phyloP scores from a whole-genome alignment of 192 early-diverging fungal species.

The Coemansia asiatica region DNA sequence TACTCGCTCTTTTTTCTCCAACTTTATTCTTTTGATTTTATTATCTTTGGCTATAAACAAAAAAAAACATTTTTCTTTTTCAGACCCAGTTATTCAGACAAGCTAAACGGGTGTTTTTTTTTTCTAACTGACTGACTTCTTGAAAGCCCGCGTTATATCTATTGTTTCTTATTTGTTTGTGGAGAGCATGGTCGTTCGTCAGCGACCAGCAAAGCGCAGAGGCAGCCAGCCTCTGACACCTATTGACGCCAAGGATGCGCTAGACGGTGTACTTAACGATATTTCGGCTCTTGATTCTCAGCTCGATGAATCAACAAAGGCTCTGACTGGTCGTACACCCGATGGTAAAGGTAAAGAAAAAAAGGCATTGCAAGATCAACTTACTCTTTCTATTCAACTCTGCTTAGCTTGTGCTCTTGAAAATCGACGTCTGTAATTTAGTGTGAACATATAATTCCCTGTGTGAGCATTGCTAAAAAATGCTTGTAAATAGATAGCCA shows the following conservation, averaged over 20 bases:
- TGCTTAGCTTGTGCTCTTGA: too few species aligned
- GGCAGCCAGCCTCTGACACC: conserved; percentile 5
- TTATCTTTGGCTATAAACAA: neutral
- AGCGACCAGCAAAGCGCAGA: conserved; percentile 29
- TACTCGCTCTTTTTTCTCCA: neutral
- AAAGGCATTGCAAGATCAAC: too few species aligned
- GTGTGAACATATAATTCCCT: too few species aligned
- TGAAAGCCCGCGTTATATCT: too few species aligned
- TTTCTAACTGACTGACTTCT: too few species aligned
- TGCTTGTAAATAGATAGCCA: too few species aligned
- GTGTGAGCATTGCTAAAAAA: too few species aligned
- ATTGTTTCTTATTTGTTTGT: neutral
- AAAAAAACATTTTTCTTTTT: neutral
- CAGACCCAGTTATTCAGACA: neutral
- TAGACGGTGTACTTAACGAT: neutral
- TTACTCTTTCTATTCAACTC: too few species aligned
- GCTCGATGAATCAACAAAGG: conserved; percentile 11
- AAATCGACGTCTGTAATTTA: too few species aligned
- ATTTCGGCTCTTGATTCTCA: neutral
- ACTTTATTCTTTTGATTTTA: neutral
- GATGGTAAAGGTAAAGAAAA: conserved; percentile 44
- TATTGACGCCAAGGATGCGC: neutral
- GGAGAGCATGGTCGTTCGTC: conserved; percentile 36
- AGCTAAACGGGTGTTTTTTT: too few species aligned
- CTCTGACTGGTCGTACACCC: conserved; percentile 42